These are phyloP conservation scores for Drosera capensis DNA, from an alignment of 148 eudicot genomes.

Conservation along the genomic window DNA sequence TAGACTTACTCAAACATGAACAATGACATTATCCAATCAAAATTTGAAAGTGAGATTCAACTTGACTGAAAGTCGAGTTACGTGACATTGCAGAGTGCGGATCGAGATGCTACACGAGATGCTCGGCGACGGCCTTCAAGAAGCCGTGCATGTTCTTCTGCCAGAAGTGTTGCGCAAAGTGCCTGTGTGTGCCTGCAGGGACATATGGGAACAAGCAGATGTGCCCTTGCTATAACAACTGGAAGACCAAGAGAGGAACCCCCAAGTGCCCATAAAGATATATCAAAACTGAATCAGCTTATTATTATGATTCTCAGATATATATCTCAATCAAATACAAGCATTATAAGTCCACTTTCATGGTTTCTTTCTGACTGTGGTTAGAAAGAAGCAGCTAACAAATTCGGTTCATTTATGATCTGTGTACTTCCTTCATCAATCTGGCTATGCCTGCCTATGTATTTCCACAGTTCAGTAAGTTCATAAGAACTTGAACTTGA, in stretches of 20 bases:
- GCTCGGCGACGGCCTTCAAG: slow-evolving; percentile 32
- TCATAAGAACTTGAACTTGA: too few species aligned
- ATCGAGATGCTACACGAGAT: slow-evolving; percentile 21
- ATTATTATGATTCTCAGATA: not conserved
- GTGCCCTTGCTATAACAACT: slow-evolving; percentile 56
- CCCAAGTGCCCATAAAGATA: slow-evolving; percentile 36
- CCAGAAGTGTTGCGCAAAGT: slow-evolving; percentile 32
- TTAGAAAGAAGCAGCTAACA: not conserved
- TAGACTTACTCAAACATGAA: not conserved
- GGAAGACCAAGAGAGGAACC: slow-evolving; percentile 48
- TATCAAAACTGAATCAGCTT: not conserved
- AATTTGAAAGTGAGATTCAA: too few species aligned
- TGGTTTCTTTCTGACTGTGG: not conserved
- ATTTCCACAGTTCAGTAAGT: not conserved
- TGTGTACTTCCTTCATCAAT: not conserved
- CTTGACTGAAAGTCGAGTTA: not conserved
- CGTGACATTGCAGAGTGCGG: slow-evolving; percentile 23
- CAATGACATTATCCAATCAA: too few species aligned
- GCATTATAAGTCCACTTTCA: not conserved
- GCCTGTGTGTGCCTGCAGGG: slow-evolving; percentile 51
- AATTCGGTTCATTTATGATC: not conserved
- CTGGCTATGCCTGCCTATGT: not conserved
- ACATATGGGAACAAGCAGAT: slow-evolving; percentile 45
- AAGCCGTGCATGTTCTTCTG: slow-evolving; percentile 38
- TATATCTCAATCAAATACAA: not conserved